These are phyloP conservation scores for Mallotus repandus DNA, from an alignment of 441 rosid species.

Conservation along the genomic window DNA sequence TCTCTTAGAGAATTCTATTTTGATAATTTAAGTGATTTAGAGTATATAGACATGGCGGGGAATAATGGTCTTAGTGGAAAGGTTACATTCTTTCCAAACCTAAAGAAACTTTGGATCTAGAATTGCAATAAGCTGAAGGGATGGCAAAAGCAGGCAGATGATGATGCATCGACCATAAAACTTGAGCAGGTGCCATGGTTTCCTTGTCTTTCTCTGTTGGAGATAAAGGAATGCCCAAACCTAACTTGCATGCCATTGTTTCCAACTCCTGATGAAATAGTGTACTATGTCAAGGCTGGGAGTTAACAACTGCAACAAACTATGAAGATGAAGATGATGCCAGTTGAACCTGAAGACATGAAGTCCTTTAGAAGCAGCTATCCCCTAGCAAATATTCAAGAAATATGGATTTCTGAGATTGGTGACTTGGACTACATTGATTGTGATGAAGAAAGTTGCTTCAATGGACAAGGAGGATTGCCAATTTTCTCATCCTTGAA, in stretches of 20 bases:
- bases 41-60: not conserved
- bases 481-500: not conserved
- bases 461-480: not conserved
- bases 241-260: slow-evolving; percentile 23
- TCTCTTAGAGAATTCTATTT: slow-evolving; percentile 12
- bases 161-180: no score
- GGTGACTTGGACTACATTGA: slow-evolving; percentile 1
- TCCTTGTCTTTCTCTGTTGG: slow-evolving; percentile 21
- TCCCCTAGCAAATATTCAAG: not conserved
- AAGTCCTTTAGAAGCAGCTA: no score
- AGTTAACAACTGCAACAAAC: slow-evolving; percentile 6
- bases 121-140: slow-evolving; percentile 3
- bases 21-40: not conserved
- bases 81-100: slow-evolving; percentile 1
- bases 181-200: slow-evolving; percentile 6
- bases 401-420: slow-evolving; percentile 7
- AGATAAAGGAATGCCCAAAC: slow-evolving; percentile 17
- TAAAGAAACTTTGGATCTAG: not conserved
- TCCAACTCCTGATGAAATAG: no score
- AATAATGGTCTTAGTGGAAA: no score
- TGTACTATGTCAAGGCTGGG: not conserved
- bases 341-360: not conserved
- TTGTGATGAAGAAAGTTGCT: not conserved
- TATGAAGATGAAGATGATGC: not conserved
- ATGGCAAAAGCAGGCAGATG: slow-evolving; percentile 11